phyloP scores from a whole-genome alignment of 148 eudicot species.

The Rhododendron molle region DNA sequence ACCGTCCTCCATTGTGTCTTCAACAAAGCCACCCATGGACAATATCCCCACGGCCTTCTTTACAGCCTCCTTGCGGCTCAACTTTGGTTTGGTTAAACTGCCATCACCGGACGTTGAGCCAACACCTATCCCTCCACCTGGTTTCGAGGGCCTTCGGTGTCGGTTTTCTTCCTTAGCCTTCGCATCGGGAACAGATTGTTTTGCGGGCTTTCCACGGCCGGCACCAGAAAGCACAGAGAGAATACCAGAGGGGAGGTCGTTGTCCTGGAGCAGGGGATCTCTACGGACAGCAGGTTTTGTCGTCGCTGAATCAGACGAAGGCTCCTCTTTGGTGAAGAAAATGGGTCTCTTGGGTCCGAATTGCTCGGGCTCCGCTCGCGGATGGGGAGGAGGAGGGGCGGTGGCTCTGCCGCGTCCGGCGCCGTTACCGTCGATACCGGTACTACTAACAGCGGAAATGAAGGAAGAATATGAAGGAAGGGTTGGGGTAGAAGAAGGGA shows the following conservation, averaged over 20 bases:
- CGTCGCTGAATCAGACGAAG: background rate
- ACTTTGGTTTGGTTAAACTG: slow-evolving; percentile 5
- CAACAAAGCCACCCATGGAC: slow-evolving; percentile 7
- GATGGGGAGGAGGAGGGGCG: slow-evolving; percentile 17
- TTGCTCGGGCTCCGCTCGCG: slow-evolving; percentile 14
- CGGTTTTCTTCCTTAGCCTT: slow-evolving; percentile 45
- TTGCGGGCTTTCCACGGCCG: slow-evolving; percentile 52
- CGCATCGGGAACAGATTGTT: slow-evolving; percentile 7
- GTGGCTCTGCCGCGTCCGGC: slow-evolving; percentile 41
- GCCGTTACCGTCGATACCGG: slow-evolving; percentile 12
- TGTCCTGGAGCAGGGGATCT: slow-evolving; percentile 21
- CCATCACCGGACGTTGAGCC: background rate
- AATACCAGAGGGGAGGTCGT: slow-evolving; percentile 26
- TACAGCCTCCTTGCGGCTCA: slow-evolving; percentile 36
- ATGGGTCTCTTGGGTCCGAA: slow-evolving; percentile 29
- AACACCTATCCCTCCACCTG: background rate
- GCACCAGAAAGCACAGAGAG: slow-evolving; percentile 35
- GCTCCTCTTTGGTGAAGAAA: slow-evolving; percentile 33
- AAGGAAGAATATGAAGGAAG: slow-evolving; percentile 36
- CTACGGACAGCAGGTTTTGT: background rate
- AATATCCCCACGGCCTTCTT: slow-evolving; percentile 23
- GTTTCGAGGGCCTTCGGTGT: slow-evolving; percentile 34
- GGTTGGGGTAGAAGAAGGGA: slow-evolving; percentile 27
- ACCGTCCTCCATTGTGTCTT: slow-evolving; percentile 8
- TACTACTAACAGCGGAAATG: slow-evolving; percentile 15